Conservation (phyloP, 2,329 filamentous ascomycete species). For the Beauveria caledonica region DNA sequence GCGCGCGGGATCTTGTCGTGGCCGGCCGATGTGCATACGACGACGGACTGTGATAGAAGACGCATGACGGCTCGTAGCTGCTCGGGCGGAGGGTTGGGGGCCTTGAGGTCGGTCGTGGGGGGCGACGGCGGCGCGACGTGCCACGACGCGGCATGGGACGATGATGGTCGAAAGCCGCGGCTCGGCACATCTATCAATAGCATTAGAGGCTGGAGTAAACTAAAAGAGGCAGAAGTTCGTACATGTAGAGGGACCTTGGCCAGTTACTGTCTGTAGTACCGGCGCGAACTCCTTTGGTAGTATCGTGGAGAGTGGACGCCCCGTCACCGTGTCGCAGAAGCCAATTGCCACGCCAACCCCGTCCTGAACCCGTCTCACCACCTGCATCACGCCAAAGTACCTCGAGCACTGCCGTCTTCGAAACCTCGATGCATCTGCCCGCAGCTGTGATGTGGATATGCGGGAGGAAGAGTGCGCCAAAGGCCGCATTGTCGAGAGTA, state of each 20-base stretch:
- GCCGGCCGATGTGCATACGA: conserved; percentile 43
- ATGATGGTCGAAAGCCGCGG: conserved; percentile 5
- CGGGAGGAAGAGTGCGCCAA: neutral
- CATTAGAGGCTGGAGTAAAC: neutral
- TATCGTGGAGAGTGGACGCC: conserved; percentile 7
- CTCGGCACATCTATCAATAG: neutral
- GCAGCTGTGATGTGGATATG: neutral
- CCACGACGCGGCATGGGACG: conserved; percentile 18
- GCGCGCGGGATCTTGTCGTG: conserved; percentile 31
- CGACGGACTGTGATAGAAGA: conserved; percentile 44
- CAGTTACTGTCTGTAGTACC: conserved; percentile 1
- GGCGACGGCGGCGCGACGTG: conserved; percentile 22
- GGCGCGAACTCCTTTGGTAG: conserved; percentile 9
- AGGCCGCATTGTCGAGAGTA: conserved; percentile 5
- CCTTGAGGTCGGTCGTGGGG: conserved; percentile 28
- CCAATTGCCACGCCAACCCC: conserved; percentile 10
- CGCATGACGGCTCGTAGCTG: conserved; percentile 46
- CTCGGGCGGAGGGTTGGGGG: conserved; percentile 30
- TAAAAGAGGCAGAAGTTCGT: neutral
- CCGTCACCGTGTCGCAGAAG: conserved; percentile 8
- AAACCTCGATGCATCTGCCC: neutral
- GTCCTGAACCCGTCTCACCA: conserved; percentile 7
- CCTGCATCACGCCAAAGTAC: conserved; percentile 8
- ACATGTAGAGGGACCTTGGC: conserved; percentile 2
- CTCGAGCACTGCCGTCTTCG: neutral